Conservation (phyloP, 2,329 filamentous ascomycete species). For the Cytospora piceicola region DNA sequence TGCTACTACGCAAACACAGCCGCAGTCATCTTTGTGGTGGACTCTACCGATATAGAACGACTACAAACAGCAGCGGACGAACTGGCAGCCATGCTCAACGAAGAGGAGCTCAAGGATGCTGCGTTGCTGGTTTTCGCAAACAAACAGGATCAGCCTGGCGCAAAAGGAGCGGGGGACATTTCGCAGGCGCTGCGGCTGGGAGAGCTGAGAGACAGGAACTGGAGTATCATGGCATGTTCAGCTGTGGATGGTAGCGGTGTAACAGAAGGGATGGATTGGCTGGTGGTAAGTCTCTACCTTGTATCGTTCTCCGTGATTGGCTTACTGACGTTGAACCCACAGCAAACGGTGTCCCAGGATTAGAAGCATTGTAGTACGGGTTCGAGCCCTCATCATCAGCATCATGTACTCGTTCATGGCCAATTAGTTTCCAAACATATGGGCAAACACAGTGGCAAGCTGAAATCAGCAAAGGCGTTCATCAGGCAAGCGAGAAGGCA, state of each 20-base stretch:
- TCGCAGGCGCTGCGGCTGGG: conserved; percentile 89
- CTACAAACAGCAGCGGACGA: conserved; percentile 92
- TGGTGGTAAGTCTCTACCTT: conserved; percentile 67
- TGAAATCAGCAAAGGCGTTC: conserved; percentile 31
- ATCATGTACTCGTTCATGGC: conserved; percentile 7
- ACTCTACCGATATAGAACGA: conserved; percentile 96
- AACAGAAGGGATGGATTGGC: conserved; percentile 98
- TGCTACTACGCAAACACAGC: conserved; percentile 99
- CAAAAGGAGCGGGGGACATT: conserved; percentile 95
- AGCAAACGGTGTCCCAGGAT: conserved; percentile 50
- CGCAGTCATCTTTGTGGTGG: conserved; percentile 97
- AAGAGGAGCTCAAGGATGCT: conserved; percentile 94
- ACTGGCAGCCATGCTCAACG: conserved; percentile 91
- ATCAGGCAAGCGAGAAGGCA: conserved; percentile 26
- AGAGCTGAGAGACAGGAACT: conserved; percentile 93
- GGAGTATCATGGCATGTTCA: conserved; percentile 98
- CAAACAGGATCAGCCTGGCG: conserved; percentile 97
- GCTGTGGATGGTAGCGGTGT: conserved; percentile 95
- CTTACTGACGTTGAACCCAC: conserved; percentile 28
- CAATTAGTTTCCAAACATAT: conserved; percentile 10
- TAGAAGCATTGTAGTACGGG: conserved; percentile 32
- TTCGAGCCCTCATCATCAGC: background rate
- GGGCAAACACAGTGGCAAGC: conserved; percentile 20
- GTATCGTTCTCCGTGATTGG: background rate
- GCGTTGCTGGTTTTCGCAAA: conserved; percentile 95